These are phyloP conservation scores for Tuber melanosporum DNA, from an alignment of 495 filamentous ascomycete genomes.

Conservation along the genomic window DNA sequence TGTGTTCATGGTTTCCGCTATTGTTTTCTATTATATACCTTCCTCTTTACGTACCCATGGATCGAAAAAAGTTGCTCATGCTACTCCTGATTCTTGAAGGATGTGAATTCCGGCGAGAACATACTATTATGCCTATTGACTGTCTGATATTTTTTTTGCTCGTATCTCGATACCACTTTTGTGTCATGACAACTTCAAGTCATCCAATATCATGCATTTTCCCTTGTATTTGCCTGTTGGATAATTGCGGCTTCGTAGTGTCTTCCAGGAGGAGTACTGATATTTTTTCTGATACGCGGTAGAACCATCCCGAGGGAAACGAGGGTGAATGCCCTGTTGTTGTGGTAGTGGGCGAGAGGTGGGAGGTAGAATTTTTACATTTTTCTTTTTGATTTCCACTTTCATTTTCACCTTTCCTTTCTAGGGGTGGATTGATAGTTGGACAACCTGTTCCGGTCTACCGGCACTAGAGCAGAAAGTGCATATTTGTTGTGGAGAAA, in stretches of 20 bases:
- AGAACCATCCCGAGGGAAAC: not conserved
- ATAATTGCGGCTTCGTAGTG: not conserved
- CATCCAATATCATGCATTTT: not conserved
- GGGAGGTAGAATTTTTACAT: not conserved
- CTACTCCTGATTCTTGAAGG: not conserved
- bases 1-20: not conserved
- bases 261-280: not conserved
- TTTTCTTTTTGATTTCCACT: not conserved
- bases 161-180: not conserved
- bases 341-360: not conserved
- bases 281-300: not conserved
- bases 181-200: not conserved
- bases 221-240: not conserved
- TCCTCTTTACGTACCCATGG: not conserved
- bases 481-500: not conserved
- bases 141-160: not conserved
- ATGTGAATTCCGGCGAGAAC: not conserved
- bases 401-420: not conserved
- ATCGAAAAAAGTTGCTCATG: not conserved
- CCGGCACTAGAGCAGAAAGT: not conserved
- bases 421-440: not conserved
- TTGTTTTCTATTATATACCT: not conserved
- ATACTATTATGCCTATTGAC: not conserved
- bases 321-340: not conserved
- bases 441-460: not conserved